Evolutionary conservation across 2,329 filamentous ascomycete species (phyloP).

Genomic region (Coleophoma eucalyptorum): DNA sequence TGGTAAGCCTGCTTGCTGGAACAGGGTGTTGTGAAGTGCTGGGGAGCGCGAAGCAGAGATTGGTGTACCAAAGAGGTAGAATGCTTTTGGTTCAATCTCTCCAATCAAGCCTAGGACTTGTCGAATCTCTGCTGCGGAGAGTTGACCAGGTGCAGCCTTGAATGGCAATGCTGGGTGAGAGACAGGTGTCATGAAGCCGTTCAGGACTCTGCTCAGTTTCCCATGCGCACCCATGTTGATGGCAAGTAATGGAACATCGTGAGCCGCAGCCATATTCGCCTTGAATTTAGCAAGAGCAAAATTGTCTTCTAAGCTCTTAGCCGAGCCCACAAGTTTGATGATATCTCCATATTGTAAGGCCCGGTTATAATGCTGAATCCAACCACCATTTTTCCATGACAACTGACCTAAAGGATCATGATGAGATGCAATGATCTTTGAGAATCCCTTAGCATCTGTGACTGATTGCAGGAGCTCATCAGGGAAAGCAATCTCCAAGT

Average conservation of each 20-base stretch:
- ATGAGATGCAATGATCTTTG: conserved; percentile 90
- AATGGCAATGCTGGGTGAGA: conserved; percentile 86
- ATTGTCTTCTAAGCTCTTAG: conserved; percentile 76
- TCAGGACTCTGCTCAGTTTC: conserved; percentile 86
- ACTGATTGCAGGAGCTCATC: conserved; percentile 70
- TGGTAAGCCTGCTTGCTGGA: conserved; percentile 72
- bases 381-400: conserved; percentile 90
- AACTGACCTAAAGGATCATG: conserved; percentile 78
- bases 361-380: conserved; percentile 86
- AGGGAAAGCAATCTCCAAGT: conserved; percentile 85
- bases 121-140: conserved; percentile 86
- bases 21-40: conserved; percentile 84
- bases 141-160: conserved; percentile 89
- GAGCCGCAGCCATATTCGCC: conserved; percentile 65
- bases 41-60: conserved; percentile 81
- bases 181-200: conserved; percentile 91
- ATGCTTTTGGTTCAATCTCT: conserved; percentile 69
- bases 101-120: conserved; percentile 75
- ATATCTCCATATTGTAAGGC: conserved; percentile 88
- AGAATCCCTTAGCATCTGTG: conserved; percentile 60
- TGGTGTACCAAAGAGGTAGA: conserved; percentile 86
- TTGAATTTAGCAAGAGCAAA: conserved; percentile 82
- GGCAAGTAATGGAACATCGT: conserved; percentile 82
- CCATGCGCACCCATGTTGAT: conserved; percentile 92
- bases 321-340: conserved; percentile 89